Conservation (phyloP, 2,329 filamentous ascomycete species). For the Ascochyta clinopodiicola region DNA sequence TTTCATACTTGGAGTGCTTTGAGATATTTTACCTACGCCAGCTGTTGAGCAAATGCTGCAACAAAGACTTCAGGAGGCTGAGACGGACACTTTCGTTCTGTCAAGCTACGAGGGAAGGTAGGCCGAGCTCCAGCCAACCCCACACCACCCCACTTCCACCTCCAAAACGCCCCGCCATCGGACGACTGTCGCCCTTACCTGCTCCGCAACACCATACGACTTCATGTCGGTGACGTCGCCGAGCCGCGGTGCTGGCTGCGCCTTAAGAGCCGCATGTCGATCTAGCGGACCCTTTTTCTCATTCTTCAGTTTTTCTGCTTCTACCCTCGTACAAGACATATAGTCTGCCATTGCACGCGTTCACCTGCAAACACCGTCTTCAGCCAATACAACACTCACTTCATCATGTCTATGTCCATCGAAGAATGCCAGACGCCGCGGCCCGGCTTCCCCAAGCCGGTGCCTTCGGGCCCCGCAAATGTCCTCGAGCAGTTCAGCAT, state of each 20-base stretch:
- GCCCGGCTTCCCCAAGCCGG: conserved; percentile 34
- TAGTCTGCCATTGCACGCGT: background rate
- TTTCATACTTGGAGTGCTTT: too few species aligned
- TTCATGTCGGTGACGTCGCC: conserved; percentile 22
- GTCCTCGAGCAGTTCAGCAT: conserved; percentile 43
- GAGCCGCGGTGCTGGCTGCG: conserved; percentile 9
- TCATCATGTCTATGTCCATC: conserved; percentile 45
- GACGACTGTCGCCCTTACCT: conserved; percentile 26
- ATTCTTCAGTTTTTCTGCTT: background rate
- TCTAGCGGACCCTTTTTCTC: background rate
- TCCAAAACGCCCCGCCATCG: conserved; percentile 18
- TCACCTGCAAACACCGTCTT: conserved; percentile 5
- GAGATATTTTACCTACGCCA: too few species aligned
- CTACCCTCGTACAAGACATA: background rate
- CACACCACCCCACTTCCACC: conserved; percentile 13
- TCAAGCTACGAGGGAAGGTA: conserved; percentile 14
- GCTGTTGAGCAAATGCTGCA: too few species aligned
- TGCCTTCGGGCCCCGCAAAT: conserved; percentile 36
- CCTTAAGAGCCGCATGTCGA: conserved; percentile 5
- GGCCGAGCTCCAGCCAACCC: conserved; percentile 16
- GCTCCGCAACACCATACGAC: conserved; percentile 30
- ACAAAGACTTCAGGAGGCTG: too few species aligned
- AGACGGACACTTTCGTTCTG: too few species aligned
- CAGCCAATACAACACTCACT: too few species aligned
- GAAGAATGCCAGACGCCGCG: conserved; percentile 36